phyloP scores from a whole-genome alignment of 768 basidiomycete species.

The Naganishia randhawae region DNA sequence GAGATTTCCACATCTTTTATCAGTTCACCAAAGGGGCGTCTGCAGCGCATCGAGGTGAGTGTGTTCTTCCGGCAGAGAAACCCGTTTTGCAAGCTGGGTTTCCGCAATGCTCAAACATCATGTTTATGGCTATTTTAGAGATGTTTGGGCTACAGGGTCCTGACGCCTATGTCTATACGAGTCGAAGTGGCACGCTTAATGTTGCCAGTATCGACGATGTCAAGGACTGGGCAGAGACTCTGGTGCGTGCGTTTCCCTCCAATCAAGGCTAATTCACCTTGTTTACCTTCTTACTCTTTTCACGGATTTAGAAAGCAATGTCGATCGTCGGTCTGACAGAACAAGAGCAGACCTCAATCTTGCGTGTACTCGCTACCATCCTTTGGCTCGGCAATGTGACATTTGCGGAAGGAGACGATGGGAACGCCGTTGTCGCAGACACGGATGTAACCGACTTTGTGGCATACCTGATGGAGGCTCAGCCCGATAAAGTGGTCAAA shows the following conservation, averaged over 20 bases:
- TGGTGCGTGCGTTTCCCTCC: constrained; percentile 57
- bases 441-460: constrained; percentile 89
- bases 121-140: constrained; percentile 57
- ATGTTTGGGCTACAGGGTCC: constrained; percentile 92
- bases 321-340: constrained; percentile 77
- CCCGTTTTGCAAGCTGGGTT: no score
- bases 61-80: neutral
- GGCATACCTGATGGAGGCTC: constrained; percentile 87
- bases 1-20: constrained; percentile 99
- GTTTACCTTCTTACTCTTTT: constrained; percentile 9
- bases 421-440: constrained; percentile 76
- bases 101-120: neutral
- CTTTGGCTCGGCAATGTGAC: constrained; percentile 97
- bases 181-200: constrained; percentile 82
- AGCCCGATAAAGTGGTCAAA: constrained; percentile 73
- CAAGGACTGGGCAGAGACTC: constrained; percentile 79
- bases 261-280: neutral
- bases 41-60: constrained; percentile 76
- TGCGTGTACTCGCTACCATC: constrained; percentile 83
- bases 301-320: constrained; percentile 73
- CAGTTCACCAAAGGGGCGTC: constrained; percentile 96
- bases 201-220: constrained; percentile 87
- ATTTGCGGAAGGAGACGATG: constrained; percentile 81
- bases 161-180: constrained; percentile 90
- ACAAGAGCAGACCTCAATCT: constrained; percentile 85